Percentiles rank a stretch among this genome's conserved stretches.
These are phyloP conservation scores for Kurtzmaniella natalensis DNA, from an alignment of 1,139 yeast genomes.

Conservation along the genomic window DNA sequence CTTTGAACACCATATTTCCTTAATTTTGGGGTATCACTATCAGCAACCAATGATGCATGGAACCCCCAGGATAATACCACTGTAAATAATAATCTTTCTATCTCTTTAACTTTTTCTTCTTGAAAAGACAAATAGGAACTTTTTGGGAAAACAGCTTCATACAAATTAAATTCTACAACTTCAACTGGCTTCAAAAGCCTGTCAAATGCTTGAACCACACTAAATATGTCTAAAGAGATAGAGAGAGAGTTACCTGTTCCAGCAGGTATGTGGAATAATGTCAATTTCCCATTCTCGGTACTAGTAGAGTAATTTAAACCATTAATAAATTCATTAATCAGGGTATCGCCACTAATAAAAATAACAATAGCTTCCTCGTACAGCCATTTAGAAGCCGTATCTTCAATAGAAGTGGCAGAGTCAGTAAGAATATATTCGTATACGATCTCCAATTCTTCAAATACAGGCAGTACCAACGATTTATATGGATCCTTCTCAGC, in stretches of 20 bases:
- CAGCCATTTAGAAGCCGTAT: constrained; percentile 22
- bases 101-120: constrained; percentile 14
- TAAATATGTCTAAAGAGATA: constrained; percentile 48
- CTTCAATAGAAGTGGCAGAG: constrained; percentile 25
- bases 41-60: constrained; percentile 82
- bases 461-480: constrained; percentile 41
- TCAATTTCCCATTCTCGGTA: constrained; percentile 14
- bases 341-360: constrained; percentile 82
- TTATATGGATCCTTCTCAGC: constrained; percentile 35
- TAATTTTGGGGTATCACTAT: constrained; percentile 65
- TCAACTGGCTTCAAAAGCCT: constrained; percentile 30
- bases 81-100: constrained; percentile 39
- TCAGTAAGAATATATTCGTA: constrained; percentile 41
- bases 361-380: constrained; percentile 31
- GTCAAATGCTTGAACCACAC: constrained; percentile 36
- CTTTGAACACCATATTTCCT: constrained; percentile 61
- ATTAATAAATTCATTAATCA: constrained; percentile 73
- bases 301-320: constrained; percentile 21
- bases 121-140: constrained; percentile 30
- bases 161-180: constrained; percentile 47
- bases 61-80: constrained; percentile 83
- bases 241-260: constrained; percentile 89
- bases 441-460: constrained; percentile 27
- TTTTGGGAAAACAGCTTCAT: constrained; percentile 50
- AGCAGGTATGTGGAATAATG: constrained; percentile 57